These are phyloP conservation scores for Schwanniomyces sp. DNA, from an alignment of 805 yeast genomes.

Conservation along the genomic window DNA sequence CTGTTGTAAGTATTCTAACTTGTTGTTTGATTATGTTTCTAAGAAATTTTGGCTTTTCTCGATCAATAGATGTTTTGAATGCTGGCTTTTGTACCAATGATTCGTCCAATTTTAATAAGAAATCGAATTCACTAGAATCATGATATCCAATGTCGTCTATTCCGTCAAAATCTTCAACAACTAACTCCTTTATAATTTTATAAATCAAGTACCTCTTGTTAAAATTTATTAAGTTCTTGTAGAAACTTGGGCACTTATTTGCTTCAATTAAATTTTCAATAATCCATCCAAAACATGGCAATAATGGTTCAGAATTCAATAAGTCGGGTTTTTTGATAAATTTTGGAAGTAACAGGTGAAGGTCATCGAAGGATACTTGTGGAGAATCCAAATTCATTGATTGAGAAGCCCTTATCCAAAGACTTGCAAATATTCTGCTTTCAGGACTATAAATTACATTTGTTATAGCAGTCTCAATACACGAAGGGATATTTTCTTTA, in stretches of 20 bases:
- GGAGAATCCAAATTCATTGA: constrained; percentile 17
- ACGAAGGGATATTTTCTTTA: constrained; percentile 60
- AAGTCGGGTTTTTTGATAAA: constrained; percentile 25
- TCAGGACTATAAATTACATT: constrained; percentile 80
- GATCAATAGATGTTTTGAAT: constrained; percentile 26
- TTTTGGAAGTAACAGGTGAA: constrained; percentile 31
- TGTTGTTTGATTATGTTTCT: constrained; percentile 31
- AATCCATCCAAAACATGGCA: constrained; percentile 93
- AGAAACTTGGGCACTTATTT: constrained; percentile 69
- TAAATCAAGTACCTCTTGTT: constrained; percentile 59
- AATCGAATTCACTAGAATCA: constrained; percentile 48
- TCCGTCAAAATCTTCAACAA: constrained; percentile 33
- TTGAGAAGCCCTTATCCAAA: constrained; percentile 66
- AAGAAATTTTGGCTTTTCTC: constrained; percentile 27
- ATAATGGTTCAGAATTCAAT: constrained; percentile 45
- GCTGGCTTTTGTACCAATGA: constrained; percentile 29
- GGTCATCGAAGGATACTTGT: constrained; percentile 23
- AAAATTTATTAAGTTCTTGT: constrained; percentile 71
- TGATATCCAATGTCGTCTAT: constrained; percentile 19
- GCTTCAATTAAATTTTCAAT: constrained; percentile 72
- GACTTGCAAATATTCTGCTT: constrained; percentile 62
- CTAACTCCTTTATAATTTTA: constrained; percentile 38
- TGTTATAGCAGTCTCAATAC: constrained; percentile 75
- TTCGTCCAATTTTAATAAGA: constrained; percentile 49
- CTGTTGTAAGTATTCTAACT: constrained; percentile 26